Base-by-base conservation (phyloP, 345 rosid species). In the Salix koriyanagi region DNA sequence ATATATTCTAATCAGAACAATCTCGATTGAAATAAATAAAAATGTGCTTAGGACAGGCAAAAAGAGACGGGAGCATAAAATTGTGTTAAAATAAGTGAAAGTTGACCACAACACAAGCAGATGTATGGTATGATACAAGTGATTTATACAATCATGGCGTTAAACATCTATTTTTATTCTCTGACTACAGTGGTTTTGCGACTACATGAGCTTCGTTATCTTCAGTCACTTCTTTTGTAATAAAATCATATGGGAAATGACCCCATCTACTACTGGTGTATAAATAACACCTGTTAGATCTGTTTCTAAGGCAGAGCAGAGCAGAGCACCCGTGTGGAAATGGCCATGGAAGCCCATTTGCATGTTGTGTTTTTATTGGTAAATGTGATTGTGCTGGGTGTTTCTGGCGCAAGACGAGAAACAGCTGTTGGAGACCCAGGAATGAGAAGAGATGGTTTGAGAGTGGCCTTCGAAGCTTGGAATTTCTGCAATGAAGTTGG, bases 371-470 rank as follows among this genome's bases (percentile, higher is more conserved):
- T 73, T 36, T 21, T 84, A 23, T 69, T 67, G 74, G 37, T 78
- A 32, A 84, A 78, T 84, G 83, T 80, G 80, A 64, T 83, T 69
- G 39, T 81, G 18, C 65, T 70, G 71, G 56, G 77, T 75, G 80
- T 66, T 28, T n/a, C 15, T 48, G 67, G 39, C 70, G 84, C 26
- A 2, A 37, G 11, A 13, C 76, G 46, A 25, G 37, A 76, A 21
- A 61, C 97, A 18, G 94, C 92, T 0, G 86, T 92, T 23, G 84
- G 84, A 9, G 81, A 81, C 72, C 81, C 78, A 6, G 79, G 81
- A 69, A 81, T 77, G 84, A 50, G 56, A 81, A 77, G 75, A 65
- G 84, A 81, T 81, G 81, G 79, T 4, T 28, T 81, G 25, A 81
- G 84, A 81, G 81, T 81, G 10, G 84, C 81, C 56, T 81, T 81